Base-by-base conservation (phyloP, 495 filamentous ascomycete genomes). In the Tuber calosporum region DNA sequence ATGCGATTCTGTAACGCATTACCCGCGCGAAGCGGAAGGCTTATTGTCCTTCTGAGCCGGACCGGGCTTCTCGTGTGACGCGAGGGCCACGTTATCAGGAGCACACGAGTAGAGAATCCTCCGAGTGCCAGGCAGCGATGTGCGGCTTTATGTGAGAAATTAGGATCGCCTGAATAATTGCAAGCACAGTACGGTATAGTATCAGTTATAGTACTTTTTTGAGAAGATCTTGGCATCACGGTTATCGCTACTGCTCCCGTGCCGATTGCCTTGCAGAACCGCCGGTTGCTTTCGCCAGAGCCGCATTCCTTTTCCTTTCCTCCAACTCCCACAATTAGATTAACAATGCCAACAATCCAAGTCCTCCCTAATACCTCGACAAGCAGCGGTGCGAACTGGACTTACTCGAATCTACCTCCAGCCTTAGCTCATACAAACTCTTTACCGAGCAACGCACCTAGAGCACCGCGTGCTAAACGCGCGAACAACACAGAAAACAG, bases 391-490 rank as follows among this genome's bases (percentile, higher is more conserved):
- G 41, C 69, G 71, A 75, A 78, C 67, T 81, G 79, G 79, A 74
- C 80, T 0, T 81, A 81, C 74, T 78, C 79, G 34, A 80, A 80
- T 39, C 72, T 80, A n/a, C 75, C 83, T 79, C 72, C 75, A 69
- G 67, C 82, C 72, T 37, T 81, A 15, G 76, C 81, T 0, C 77
- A 82, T 39, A 77, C 82, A 40, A 77, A 84, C 37, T 78, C 79
- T 69, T 77, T 84, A 66, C 81, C 83, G 72, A 77, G 74, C 71
- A 77, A 83, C 75, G 76, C 84, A 68, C 77, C 77, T n/a, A 83
- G 81, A 62, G 76, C 83, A 19, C 71, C 78, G 6, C 83, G 81
- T 20, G 68, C 73, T 20, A 79, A 77, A 30, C 79, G 80, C 34
- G 69, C 71, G 7, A 80, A 73, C 34, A 79, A 81, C 66, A 69